Percentiles rank a stretch among this genome's conserved stretches.
Evolutionary conservation across 2,329 filamentous ascomycete species (phyloP).

Genomic region (Aspergillus sp.): DNA sequence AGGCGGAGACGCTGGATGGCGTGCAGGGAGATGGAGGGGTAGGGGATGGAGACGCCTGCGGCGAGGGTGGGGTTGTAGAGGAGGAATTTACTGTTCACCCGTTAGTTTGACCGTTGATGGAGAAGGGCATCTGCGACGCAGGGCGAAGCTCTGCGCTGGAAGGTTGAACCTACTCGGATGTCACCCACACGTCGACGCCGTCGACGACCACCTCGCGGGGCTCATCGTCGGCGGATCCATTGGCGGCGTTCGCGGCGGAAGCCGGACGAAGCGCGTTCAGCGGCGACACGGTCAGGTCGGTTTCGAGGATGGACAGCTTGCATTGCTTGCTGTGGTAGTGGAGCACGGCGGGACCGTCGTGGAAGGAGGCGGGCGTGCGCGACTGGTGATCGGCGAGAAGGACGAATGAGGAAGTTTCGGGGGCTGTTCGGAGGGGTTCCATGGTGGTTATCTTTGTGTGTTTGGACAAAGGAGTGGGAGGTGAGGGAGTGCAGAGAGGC

Average conservation of each 20-base stretch:
- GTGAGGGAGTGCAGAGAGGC: not conserved
- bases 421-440: constrained; percentile 41
- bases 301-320: constrained; percentile 42
- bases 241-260: constrained; percentile 10
- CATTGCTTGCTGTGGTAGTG: constrained; percentile 46
- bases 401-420: constrained; percentile 40
- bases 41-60: constrained; percentile 45
- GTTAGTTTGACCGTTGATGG: not conserved
- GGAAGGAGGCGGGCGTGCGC: constrained; percentile 47
- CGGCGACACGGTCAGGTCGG: constrained; percentile 36
- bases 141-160: not conserved
- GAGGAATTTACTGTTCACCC: constrained; percentile 39
- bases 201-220: constrained; percentile 37
- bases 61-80: constrained; percentile 36
- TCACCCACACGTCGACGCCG: constrained; percentile 46
- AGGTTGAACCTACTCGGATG: constrained; percentile 41
- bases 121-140: too few species aligned
- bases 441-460: constrained; percentile 26
- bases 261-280: not conserved
- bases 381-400: constrained; percentile 47
- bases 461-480: not conserved
- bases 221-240: constrained; percentile 13
- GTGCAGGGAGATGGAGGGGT: constrained; percentile 48
- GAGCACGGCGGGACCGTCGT: constrained; percentile 45
- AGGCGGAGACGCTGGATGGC: constrained; percentile 45